Evolutionary conservation across 257 asterid species (phyloP).

Genomic region (Ajuga chamaepitys): DNA sequence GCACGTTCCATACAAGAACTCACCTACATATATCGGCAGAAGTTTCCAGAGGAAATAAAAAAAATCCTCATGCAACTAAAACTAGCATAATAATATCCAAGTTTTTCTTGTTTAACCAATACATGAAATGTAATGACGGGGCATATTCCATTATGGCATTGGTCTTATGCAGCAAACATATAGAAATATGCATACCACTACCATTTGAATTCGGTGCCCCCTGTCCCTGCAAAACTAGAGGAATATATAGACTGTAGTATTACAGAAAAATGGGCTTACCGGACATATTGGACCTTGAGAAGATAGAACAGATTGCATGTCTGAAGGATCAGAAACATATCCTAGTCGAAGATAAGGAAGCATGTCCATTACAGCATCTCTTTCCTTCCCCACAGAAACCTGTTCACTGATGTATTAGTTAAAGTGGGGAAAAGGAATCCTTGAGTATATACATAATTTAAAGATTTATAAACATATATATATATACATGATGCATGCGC

Average conservation of each 20-base stretch:
- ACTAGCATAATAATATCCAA: neutral
- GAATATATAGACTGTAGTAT: neutral
- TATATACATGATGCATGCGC: too few relatives aligned
- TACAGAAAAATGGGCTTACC: slow-evolving; percentile 42
- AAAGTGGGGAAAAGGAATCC: slow-evolving; percentile 4
- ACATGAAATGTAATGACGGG: slow-evolving; percentile 11
- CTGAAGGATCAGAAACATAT: slow-evolving; percentile 89
- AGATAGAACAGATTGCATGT: slow-evolving; percentile 83
- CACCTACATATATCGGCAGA: slow-evolving; percentile 39
- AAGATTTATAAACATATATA: too few relatives aligned
- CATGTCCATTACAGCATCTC: slow-evolving; percentile 87
- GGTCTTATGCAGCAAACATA: neutral
- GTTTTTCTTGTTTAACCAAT: neutral
- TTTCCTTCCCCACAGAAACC: slow-evolving; percentile 83
- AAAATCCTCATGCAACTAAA: neutral
- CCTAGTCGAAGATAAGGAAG: slow-evolving; percentile 94
- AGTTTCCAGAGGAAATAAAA: slow-evolving; percentile 6
- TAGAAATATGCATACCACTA: neutral
- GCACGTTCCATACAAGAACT: slow-evolving; percentile 96
- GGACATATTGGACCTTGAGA: slow-evolving; percentile 95
- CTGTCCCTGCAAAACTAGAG: neutral
- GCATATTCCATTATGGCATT: neutral
- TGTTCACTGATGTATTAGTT: slow-evolving; percentile 23
- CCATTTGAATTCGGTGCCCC: neutral
- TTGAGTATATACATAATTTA: neutral